Base-by-base conservation (phyloP, 768 basidiomycete species). In the Ephemerocybe angulata region DNA sequence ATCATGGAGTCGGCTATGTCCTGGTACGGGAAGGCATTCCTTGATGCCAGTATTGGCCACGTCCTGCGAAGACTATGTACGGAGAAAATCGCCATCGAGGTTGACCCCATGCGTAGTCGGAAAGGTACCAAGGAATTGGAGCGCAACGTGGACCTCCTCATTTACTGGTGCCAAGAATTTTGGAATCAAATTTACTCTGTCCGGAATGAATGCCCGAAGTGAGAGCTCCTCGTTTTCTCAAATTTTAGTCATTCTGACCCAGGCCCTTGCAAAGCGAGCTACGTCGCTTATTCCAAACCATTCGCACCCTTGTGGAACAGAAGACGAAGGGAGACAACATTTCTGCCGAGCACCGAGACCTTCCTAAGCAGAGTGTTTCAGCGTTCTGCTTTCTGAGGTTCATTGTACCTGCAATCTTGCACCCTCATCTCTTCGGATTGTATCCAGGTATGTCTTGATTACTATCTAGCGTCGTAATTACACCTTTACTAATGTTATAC, bases 371-470 rank as follows among this genome's bases (percentile, higher is more conserved):
- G 65, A 85, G 87, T 62, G 88, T 95, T 40, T 90, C 88, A 31
- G 92, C 93, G 1, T 94, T 95, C 65, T 84, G 88, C 65, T 95
- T 94, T 70, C 78, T 95, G 40, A 82, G 93, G 38, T 93, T 94
- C 68, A 87, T 95, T 57, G 89, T 91, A 24, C 93, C 93, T 30
- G 93, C 89, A 22, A 88, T 95, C 54, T 77, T 94, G n/a, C 83
- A 90, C 65, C 93, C 93, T 1, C 88, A 93, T 68, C 70, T 92
- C 4, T 94, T 90, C 64, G 86, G 88, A 24, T 74, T 95, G 50
- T 85, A 76, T 60, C 82, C 84, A 66, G 90, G 90, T 89, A 66
- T 29, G 72, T 64, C 1, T 15, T 41, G 38, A 41, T 41, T 19
- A 13, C n/a, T 41, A 41, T 3, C n/a, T 40, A 29, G 41, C n/a